Evolutionary conservation across 257 asterid species (phyloP), one percentile per base, ranked within the genome.

Genomic region (Cinchona pubescens): DNA sequence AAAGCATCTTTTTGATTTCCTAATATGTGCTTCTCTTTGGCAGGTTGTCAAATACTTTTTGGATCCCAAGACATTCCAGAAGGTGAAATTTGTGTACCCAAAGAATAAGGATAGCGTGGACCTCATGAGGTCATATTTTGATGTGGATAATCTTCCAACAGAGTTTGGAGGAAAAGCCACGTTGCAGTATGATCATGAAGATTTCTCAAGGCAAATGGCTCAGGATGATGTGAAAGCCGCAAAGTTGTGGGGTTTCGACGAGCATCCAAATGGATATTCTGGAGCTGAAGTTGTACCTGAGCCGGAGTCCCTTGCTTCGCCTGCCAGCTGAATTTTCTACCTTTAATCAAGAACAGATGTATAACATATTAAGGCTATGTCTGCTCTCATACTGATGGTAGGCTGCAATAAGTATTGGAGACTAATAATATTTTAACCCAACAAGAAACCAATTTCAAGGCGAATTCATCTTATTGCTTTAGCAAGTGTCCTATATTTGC

Each of bases 121-220:
- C 66, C 88, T 90, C 58, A 88, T 94, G 99, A 79, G 81, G 12
- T 82, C 96, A 27, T 92, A 78, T 74, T 94, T 94, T 46, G 97
- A 92, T 35, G 79, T 90, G 73, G 96, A 90, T 80, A 90, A 92
- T 87, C 92, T 94, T 75, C 96, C 99, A 0, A 85, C 85, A 16
- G 99, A 92, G 84, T 84, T 94, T 61, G 99, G 99, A 69, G 99
- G 99, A 78, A 88, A 83, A 79, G 96, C 96, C 74, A 88, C 90
- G 1, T 84, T 91, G 77, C 85, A 87, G 45, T 94, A 94, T 32
- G 93, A 92, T 71, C 99, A 95, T 23, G 93, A 84, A 78, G 99
- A 94, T 80, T 94, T 94, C 77, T 89, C 97, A 0, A 88, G 85
- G 82, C 91, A 77, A 70, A 94, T 94, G 99, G 90, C 83, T 15